Evolutionary conservation across 192 early-diverging fungal genomes (phyloP), one percentile per base, ranked within the genome.

Genomic region (Backusella circina): DNA sequence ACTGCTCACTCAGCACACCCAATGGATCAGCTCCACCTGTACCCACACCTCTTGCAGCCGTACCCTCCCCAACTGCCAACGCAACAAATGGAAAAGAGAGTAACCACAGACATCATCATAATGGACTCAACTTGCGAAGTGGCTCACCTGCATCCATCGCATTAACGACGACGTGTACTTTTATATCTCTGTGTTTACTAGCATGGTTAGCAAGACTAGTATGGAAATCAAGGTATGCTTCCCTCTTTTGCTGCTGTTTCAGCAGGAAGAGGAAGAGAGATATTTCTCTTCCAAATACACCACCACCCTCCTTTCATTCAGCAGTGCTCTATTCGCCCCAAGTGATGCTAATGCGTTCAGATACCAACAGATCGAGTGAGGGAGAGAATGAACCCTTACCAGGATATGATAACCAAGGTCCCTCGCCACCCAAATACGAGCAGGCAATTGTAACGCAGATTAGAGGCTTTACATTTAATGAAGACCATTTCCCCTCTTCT

Each of bases 391-490:
- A 75, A 28, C 32, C 74, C 1, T 10, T 69, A 30, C 74, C 74
- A 5, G 67, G 66, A 3, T 75, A 75, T 54, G 33, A 51, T 28
- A 41, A 33, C n/a, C 74, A 67, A 10, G 66, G 68, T 1, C 74
- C 74, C 12, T 54, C 74, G 4, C 74, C 74, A 26, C 74, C 74
- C 16, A 75, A 75, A 75, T 75, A 75, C 12, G 74, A 75, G 23
- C 74, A 75, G 2, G 74, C 74, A 0, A 75, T 75, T 51, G 74
- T 75, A 1, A 66, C 74, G 10, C 74, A 75, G 21, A 75, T 75
- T 36, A 28, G 74, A 39, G 74, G 66, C 6, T 50, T 71, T 61
- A 61, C 54, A 12, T 28, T 61, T 26, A 61, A 61, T 3, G 54
- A 61, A 28, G 54, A 61, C 26, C 54, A 28, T 26, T 61, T 61